A percentile compares a stretch with the other conserved stretches of the same genome.
Conservation (phyloP, 306 rosid species). For the Vicia villosa region DNA sequence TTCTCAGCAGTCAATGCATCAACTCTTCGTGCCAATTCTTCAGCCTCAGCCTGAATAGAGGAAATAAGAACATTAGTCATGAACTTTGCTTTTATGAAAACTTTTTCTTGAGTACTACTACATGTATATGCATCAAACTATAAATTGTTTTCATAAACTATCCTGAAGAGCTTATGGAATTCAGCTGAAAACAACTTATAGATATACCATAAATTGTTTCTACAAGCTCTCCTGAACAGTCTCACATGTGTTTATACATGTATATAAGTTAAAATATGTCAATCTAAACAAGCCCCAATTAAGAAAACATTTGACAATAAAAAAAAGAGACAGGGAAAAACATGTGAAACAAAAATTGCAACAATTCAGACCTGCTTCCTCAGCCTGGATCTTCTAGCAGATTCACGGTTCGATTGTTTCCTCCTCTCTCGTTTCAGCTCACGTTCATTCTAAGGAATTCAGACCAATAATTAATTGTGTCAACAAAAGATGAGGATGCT, state of each 20-base stretch:
- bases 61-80: conserved; percentile 29
- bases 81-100: neutral
- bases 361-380: conserved; percentile 82
- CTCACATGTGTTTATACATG: neutral
- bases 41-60: conserved; percentile 77
- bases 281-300: neutral
- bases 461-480: conserved; percentile 16
- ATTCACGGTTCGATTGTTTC: conserved; percentile 97
- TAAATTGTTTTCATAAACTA: neutral
- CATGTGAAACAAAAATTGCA: neutral
- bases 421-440: conserved; percentile 92
- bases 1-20: conserved; percentile 66
- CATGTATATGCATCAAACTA: neutral
- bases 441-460: conserved; percentile 67
- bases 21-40: conserved; percentile 75
- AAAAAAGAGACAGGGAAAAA: neutral
- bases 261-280: neutral
- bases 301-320: neutral
- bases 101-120: neutral
- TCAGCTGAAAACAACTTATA: neutral
- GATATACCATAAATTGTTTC: neutral
- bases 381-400: conserved; percentile 96
- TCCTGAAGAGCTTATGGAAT: neutral
- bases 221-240: neutral
- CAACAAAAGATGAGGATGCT: neutral